Base-by-base conservation (phyloP, 306 rosid genomes). In the Comarum palustre region DNA sequence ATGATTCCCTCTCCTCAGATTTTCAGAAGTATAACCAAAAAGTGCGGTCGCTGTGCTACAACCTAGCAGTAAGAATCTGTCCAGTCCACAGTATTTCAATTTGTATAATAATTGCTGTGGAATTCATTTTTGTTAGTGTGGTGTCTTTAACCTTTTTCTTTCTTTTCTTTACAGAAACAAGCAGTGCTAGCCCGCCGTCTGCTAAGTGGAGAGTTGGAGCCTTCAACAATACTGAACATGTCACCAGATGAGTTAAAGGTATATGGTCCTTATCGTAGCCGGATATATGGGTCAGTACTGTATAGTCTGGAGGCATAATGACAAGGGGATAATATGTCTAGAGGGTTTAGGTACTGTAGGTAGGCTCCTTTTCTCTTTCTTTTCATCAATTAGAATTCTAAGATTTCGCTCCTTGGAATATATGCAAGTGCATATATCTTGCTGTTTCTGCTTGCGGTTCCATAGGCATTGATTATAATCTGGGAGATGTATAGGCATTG, bases 241-340 rank as follows among this genome's bases (percentile, higher is more conserved):
- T 82, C 97, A 68, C 93, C 97, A 60, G 84, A n/a, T 69, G 99
- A 95, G 80, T 79, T 95, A 69, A 95, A 88, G 99, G 99, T 95
- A 78, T 55, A 78, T 55, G 81, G 27, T 77, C 45, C 77, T 42
- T 42, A 36, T 60, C 41, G 19, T 13, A 38, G 57, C 24, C 67
- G 75, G 13, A 48, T 71, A 71, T 68, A 55, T 58, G 41, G 54
- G 22, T 57, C 29, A 66, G 7, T 65, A 32, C 48, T 27, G 29
- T 31, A 2, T 5, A 31, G 22, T 32, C 31, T 31, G 66, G 42
- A 31, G 17, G 39, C 38, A 59, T n/a, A 20, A 25, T 59, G 39
- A 27, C 15, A 29, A 6, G 41, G 39, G 20, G 6, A 54, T 19
- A 29, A 59, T 0, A 29, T 59, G 65, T 14, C 41, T 29, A 5